These are phyloP conservation scores for Exophiala xenobiotica DNA, from an alignment of 2,329 filamentous ascomycete species.

Conservation along the genomic window DNA sequence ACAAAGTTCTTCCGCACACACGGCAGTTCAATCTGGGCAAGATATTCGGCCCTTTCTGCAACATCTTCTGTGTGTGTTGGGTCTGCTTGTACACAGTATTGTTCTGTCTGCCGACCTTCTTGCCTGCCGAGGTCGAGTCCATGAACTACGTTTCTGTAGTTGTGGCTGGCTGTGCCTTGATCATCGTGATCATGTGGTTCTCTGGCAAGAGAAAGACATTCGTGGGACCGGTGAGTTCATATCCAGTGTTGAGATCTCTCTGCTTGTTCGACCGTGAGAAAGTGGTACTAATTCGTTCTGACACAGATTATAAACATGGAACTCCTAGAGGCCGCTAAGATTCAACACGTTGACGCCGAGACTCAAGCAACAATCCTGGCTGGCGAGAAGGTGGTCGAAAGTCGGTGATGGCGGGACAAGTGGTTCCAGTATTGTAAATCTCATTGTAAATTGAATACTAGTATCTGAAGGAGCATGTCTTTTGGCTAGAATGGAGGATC, in stretches of 20 bases:
- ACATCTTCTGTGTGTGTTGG: constrained; percentile 35
- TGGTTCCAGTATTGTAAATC: background rate
- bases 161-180: constrained; percentile 34
- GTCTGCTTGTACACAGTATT: constrained; percentile 34
- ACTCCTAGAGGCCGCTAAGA: constrained; percentile 8
- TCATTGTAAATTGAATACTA: background rate
- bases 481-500: too few relatives aligned
- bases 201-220: constrained; percentile 15
- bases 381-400: constrained; percentile 3
- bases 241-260: background rate
- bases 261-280: background rate
- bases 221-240: constrained; percentile 6
- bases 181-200: constrained; percentile 14
- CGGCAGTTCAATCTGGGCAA: constrained; percentile 25
- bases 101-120: constrained; percentile 34
- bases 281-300: constrained; percentile 2
- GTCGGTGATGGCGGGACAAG: constrained; percentile 3
- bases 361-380: constrained; percentile 7
- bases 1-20: constrained; percentile 28
- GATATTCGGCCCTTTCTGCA: constrained; percentile 34
- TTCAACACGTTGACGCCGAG: constrained; percentile 10
- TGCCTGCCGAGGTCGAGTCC: constrained; percentile 44
- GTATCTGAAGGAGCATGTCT: background rate
- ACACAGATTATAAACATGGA: constrained; percentile 11
- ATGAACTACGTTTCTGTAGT: constrained; percentile 53